Percentiles rank a stretch among this genome's conserved stretches.
Conservation (phyloP, 228 moss, liverwort and hornwort genomes). For the Sphagnum magellanicum region DNA sequence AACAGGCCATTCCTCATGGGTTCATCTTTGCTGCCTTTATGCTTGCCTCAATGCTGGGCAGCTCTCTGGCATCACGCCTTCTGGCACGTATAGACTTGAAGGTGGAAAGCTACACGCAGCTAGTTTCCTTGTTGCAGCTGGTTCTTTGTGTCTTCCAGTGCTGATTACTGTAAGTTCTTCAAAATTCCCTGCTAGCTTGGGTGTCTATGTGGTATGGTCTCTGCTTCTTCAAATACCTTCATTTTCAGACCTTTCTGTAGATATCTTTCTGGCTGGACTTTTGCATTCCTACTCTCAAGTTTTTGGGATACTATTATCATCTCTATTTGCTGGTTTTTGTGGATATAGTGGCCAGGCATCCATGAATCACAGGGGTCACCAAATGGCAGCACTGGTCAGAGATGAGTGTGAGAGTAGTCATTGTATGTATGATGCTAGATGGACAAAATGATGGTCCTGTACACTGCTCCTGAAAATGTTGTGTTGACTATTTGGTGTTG, state of each 20-base stretch:
- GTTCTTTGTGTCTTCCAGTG: slow-evolving; percentile 40
- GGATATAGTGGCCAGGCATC: too few species aligned
- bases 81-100: slow-evolving; percentile 28
- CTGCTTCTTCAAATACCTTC: not conserved
- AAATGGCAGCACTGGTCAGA: too few species aligned
- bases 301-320: too few species aligned
- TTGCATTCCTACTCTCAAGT: too few species aligned
- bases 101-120: slow-evolving; percentile 56
- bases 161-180: slow-evolving; percentile 27
- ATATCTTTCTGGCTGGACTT: too few species aligned
- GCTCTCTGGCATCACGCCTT: slow-evolving; percentile 40
- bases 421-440: too few species aligned
- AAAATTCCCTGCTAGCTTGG: not conserved
- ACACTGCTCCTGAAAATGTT: too few species aligned
- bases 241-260: not conserved
- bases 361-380: too few species aligned
- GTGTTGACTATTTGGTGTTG: not conserved
- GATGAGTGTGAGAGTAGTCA: too few species aligned
- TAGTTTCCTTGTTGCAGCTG: slow-evolving; percentile 36
- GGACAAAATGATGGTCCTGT: too few species aligned
- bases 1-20: slow-evolving; percentile 34
- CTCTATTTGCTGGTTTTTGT: too few species aligned
- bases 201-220: too few species aligned
- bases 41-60: slow-evolving; percentile 55
- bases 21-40: slow-evolving; percentile 57